Evolutionary conservation across 2,329 filamentous ascomycete genomes (phyloP), one percentile per base, ranked within the genome.

Genomic region (Trichoderma gracile): DNA sequence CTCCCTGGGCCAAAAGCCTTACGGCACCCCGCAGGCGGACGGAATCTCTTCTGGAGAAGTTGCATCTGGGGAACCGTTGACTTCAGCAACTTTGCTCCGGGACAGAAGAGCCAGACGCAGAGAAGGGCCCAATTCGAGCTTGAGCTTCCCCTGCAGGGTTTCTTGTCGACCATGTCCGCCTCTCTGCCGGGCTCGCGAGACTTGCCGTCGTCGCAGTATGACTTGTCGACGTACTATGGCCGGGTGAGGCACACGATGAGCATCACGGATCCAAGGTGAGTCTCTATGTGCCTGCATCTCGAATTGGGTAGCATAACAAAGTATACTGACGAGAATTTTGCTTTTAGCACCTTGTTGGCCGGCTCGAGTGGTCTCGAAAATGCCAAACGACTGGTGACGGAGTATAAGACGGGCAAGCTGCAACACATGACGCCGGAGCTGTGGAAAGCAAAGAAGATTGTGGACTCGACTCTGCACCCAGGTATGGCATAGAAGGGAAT

Each of bases 391-490:
- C 82, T 96, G 71, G 84, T 99, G 67, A 84, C 89, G 14, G 84
- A 88, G 46, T 99, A 97, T 81, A 98, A 97, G 83, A 87, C 88
- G 73, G 93, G 93, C 69, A 86, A 91, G 77, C 81, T 91, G 66
- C 79, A 84, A 70, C 80, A 86, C 61, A 97, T 98, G 92, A 96
- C 89, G 19, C 89, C 92, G 1, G 91, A 97, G 72, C 80, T 99
- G 71, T 99, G 95, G 95, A 82, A 86, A 68, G 95, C 95, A 50
- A 99, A 99, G 85, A 97, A 97, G 83, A 88, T 97, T 69, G 91
- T 98, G 64, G 95, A 99, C 78, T 94, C 95, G 67, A 99, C 95
- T 15, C 80, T 99, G 69, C 95, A 99, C 76, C 95, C 95, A 69
- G 93, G 93, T 96, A 86, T 69, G 83, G 49, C 49, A 33, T 52